Evolutionary conservation across 2,329 filamentous ascomycete genomes (phyloP), one percentile per base, ranked within the genome.

Genomic region (Alternaria triticimaculans): DNA sequence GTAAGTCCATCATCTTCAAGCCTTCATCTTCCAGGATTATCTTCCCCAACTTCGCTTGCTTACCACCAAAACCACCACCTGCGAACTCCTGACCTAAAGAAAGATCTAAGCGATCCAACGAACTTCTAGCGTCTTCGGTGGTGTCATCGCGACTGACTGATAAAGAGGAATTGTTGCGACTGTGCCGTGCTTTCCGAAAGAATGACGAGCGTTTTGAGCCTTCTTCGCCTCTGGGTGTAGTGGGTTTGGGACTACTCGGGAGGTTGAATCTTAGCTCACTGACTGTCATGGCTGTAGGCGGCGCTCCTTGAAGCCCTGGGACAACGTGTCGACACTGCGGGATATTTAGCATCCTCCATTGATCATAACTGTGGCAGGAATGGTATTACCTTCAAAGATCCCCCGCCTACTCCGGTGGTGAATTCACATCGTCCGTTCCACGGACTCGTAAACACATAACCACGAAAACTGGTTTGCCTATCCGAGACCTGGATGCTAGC

Each of bases 181-280:
- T 70, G 55, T 77, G 69, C 10, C 72, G 70, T 28, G 73, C 72
- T 55, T 74, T 70, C 41, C 72, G 72, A 43, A 80, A 79, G 60
- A 80, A 72, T 3, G 79, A 81, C 3, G 77, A 72, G 37, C 77
- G 69, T 62, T 79, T 80, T 6, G 72, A 67, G 15, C 54, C 28
- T 21, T 78, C 74, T 7, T 76, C 78, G 49, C 68, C 76, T 72
- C 25, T 77, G 28, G 68, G 76, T 41, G 69, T 77, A n/a, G 69
- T 69, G 55, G 57, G 73, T 55, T 71, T 80, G 53, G 66, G 78
- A 66, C 84, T 79, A 53, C 86, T 87, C 1, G 93, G 94, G 0
- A 97, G 86, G 76, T 97, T 97, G 84, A 97, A 97, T 18, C 94
- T 89, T 63, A 98, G 83, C 79, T 97, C 95, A 78, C 93, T 96